A percentile compares a stretch with the other conserved stretches of the same genome.
phyloP scores from a whole-genome alignment of 2,329 filamentous ascomycete genomes.

The Coniochaeta hoffmannii region DNA sequence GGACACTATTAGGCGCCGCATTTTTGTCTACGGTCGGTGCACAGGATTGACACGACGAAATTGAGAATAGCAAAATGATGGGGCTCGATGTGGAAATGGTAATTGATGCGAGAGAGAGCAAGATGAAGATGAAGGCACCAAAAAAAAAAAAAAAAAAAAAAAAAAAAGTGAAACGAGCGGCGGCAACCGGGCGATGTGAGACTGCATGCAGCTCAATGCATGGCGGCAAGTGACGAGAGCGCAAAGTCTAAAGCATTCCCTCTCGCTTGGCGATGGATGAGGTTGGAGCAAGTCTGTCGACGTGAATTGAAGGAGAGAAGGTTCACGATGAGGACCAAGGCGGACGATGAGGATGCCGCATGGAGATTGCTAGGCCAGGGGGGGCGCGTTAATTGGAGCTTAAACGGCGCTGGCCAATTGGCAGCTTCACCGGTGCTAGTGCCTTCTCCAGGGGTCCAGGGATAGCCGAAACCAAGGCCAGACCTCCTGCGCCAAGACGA shows the following conservation, averaged over 20 bases:
- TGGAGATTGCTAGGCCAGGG: neutral
- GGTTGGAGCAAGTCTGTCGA: neutral
- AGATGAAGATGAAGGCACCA: neutral
- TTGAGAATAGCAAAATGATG: too few relatives aligned
- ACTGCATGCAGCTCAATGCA: neutral
- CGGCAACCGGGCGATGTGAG: neutral
- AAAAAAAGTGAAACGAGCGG: neutral
- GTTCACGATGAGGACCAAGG: neutral
- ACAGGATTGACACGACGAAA: too few relatives aligned
- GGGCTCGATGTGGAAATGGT: too few relatives aligned
- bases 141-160: neutral
- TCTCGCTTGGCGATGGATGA: neutral
- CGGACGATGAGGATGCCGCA: neutral
- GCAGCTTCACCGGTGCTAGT: neutral
- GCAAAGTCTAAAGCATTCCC: neutral
- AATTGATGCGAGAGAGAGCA: neutral
- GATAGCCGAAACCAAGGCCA: neutral
- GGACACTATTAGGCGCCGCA: constrained; percentile 1
- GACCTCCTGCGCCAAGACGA: too few relatives aligned
- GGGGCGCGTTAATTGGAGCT: neutral
- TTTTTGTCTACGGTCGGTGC: constrained; percentile 9
- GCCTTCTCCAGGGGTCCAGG: neutral
- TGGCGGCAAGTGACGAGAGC: neutral
- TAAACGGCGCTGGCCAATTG: neutral
- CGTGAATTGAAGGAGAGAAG: neutral